These are phyloP conservation scores for Sugiyamaella castrensis DNA, from an alignment of 1,139 yeast species.

Conservation along the genomic window DNA sequence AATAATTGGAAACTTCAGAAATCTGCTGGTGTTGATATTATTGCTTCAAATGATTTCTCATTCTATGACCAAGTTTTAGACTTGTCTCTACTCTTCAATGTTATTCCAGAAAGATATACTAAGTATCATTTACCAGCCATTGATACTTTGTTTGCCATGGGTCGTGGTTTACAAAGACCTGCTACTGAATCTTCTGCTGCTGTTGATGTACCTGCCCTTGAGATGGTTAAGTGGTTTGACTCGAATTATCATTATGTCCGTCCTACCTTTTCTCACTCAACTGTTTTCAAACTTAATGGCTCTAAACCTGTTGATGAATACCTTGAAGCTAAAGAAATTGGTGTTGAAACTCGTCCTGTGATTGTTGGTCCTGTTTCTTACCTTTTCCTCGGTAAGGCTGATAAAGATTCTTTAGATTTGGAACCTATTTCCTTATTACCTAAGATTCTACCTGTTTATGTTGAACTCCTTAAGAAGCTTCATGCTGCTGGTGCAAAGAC, in stretches of 20 bases:
- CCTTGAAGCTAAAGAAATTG: conserved; percentile 95
- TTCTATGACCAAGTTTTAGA: conserved; percentile 97
- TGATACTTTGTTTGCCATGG: conserved; percentile 97
- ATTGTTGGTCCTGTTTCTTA: conserved; percentile 94
- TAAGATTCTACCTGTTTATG: conserved; percentile 89
- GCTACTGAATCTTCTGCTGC: conserved; percentile 84
- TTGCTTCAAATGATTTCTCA: conserved; percentile 97
- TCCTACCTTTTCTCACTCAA: conserved; percentile 96
- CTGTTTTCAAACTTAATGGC: conserved; percentile 94
- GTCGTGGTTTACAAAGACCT: conserved; percentile 98
- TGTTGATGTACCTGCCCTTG: conserved; percentile 97
- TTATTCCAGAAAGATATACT: conserved; percentile 94
- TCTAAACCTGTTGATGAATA: conserved; percentile 95
- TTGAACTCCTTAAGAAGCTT: conserved; percentile 80
- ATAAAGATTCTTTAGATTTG: conserved; percentile 93
- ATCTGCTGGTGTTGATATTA: conserved; percentile 95
- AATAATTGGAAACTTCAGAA: conserved; percentile 97
- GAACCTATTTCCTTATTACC: conserved; percentile 87
- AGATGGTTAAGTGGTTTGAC: conserved; percentile 99
- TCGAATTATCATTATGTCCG: conserved; percentile 99
- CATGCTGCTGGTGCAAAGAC: conserved; percentile 92
- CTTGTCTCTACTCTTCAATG: conserved; percentile 88
- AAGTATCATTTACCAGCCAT: conserved; percentile 85
- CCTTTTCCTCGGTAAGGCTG: conserved; percentile 95
- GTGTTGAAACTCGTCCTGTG: conserved; percentile 96